phyloP scores from a whole-genome alignment of 768 basidiomycete genomes.

The Tulasnella sp. region DNA sequence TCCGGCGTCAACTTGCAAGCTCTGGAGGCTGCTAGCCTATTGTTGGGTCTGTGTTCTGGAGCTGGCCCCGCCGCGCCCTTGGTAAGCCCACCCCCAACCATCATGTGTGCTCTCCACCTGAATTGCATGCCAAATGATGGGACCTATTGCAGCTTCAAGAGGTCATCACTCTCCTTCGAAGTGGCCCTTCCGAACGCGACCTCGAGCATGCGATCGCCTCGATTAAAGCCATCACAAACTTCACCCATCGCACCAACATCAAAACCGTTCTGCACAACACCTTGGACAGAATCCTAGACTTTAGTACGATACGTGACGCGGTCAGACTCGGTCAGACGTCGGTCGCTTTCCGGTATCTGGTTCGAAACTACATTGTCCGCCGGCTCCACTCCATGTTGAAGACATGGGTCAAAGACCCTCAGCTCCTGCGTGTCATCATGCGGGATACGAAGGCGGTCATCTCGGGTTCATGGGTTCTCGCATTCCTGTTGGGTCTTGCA shows the following conservation, averaged over 20 bases:
- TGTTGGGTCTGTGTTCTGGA: too few relatives aligned
- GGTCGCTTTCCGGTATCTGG: neutral
- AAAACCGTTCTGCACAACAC: neutral
- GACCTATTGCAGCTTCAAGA: too few relatives aligned
- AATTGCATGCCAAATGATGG: too few relatives aligned
- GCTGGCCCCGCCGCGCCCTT: too few relatives aligned
- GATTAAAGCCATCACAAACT: neutral
- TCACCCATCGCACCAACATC: neutral
- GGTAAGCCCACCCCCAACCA: too few relatives aligned
- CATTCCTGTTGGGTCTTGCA: neutral
- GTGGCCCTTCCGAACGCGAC: too few relatives aligned
- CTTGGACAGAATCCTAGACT: neutral
- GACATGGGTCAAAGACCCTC: neutral
- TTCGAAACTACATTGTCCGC: neutral
- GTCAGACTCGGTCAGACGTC: neutral
- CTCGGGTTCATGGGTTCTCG: neutral
- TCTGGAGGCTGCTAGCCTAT: too few relatives aligned
- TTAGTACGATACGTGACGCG: neutral
- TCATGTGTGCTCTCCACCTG: too few relatives aligned
- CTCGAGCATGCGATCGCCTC: too few relatives aligned
- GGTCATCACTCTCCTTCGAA: too few relatives aligned
- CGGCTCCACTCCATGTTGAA: neutral
- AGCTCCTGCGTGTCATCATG: neutral
- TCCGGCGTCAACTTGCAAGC: too few relatives aligned
- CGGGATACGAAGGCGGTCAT: neutral